Conservation (phyloP, 1,284 basidiomycete species). For the Pseudozyma sp. region DNA sequence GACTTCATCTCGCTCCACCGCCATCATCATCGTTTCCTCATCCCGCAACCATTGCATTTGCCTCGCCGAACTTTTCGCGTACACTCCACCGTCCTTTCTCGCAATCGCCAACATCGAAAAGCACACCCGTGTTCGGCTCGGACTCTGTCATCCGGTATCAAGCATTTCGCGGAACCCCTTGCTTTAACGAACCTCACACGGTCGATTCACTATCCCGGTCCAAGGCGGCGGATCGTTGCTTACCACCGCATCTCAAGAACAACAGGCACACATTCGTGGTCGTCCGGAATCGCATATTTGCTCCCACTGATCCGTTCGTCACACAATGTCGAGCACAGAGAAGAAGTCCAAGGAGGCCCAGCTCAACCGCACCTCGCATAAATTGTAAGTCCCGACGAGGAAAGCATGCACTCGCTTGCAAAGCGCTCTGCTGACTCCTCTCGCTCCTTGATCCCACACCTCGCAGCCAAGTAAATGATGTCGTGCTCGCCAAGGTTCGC, state of each 20-base stretch:
- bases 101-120: neutral
- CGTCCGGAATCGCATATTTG: neutral
- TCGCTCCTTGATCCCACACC: neutral
- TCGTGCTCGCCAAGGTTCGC: constrained; percentile 90
- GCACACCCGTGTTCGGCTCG: neutral
- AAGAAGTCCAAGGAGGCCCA: constrained; percentile 49
- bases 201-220: neutral
- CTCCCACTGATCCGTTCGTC: neutral
- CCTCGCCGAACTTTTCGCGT: neutral
- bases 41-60: constrained; percentile 10
- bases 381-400: constrained; percentile 23
- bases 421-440: constrained; percentile 4
- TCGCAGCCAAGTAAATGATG: constrained; percentile 74
- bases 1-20: neutral
- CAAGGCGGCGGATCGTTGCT: neutral
- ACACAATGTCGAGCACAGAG: constrained; percentile 37
- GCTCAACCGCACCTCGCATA: constrained; percentile 37
- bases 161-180: neutral
- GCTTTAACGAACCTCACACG: neutral
- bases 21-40: constrained; percentile 8
- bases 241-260: neutral
- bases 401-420: neutral
- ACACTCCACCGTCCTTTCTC: constrained; percentile 6
- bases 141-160: neutral
- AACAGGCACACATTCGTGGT: neutral